Percentiles rank a stretch among this genome's conserved stretches.
Conservation (phyloP, 2,329 filamentous ascomycete genomes). For the Aspergillus intermedius region DNA sequence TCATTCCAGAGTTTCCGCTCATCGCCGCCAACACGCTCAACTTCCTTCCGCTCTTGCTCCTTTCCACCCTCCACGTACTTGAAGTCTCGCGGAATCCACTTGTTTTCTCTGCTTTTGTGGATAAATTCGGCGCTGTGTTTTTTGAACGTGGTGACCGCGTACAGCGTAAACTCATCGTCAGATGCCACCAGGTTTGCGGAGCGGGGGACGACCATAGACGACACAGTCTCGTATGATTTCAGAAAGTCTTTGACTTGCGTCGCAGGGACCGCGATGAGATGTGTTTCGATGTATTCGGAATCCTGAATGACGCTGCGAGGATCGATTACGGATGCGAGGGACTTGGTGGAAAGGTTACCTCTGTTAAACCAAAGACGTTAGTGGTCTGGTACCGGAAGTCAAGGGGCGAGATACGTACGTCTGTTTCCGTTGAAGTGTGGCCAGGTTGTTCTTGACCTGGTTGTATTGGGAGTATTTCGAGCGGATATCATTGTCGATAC, state of each 20-base stretch:
- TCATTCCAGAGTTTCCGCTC: conserved; percentile 92
- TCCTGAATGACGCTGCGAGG: conserved; percentile 74
- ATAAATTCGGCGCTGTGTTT: conserved; percentile 82
- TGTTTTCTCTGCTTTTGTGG: conserved; percentile 83
- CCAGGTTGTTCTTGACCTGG: conserved; percentile 76
- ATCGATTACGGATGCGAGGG: conserved; percentile 80
- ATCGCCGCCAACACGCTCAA: conserved; percentile 73
- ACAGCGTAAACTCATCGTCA: conserved; percentile 85
- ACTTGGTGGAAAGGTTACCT: conserved; percentile 90
- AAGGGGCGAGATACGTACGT: conserved; percentile 52
- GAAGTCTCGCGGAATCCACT: conserved; percentile 93
- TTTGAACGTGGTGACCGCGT: conserved; percentile 86
- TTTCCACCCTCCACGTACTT: conserved; percentile 84
- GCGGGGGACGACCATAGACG: conserved; percentile 88
- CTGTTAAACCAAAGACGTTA: conserved; percentile 36
- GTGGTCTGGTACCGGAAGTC: background rate
- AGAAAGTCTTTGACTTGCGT: conserved; percentile 80
- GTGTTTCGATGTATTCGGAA: conserved; percentile 94
- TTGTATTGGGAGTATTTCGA: conserved; percentile 93
- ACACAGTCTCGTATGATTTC: conserved; percentile 78
- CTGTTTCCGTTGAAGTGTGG: conserved; percentile 76
- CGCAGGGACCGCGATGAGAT: conserved; percentile 81
- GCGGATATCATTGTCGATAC: conserved; percentile 94
- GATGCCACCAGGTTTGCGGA: conserved; percentile 72
- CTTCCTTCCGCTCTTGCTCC: conserved; percentile 82